Evolutionary conservation across 2,329 filamentous ascomycete species (phyloP).

Genomic region (Sarocladium brachiariae): DNA sequence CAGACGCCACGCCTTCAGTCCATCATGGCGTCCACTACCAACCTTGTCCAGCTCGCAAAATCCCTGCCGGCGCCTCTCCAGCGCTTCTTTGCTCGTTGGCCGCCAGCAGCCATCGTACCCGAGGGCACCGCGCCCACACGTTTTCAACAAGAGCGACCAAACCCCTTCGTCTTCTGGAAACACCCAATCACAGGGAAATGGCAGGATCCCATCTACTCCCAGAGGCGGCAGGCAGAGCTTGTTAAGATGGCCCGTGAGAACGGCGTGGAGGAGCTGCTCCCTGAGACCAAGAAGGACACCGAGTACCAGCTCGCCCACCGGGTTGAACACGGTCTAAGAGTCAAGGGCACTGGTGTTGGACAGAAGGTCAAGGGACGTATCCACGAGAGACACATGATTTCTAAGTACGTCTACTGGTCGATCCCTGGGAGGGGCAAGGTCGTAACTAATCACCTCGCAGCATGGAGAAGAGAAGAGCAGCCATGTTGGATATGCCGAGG

Average conservation of each 20-base stretch:
- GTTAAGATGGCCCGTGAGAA: conserved; percentile 76
- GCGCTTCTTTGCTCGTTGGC: conserved; percentile 85
- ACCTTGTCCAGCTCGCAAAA: conserved; percentile 55
- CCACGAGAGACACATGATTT: conserved; percentile 81
- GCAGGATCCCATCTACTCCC: conserved; percentile 75
- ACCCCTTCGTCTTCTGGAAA: conserved; percentile 77
- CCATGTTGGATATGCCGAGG: conserved; percentile 91
- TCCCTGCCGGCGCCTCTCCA: conserved; percentile 70
- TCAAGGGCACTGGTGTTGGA: conserved; percentile 89
- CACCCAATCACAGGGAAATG: conserved; percentile 74
- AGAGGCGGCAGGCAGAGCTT: conserved; percentile 83
- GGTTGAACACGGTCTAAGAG: conserved; percentile 71
- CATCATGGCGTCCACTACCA: conserved; percentile 29
- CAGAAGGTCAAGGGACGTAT: conserved; percentile 92
- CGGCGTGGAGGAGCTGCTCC: conserved; percentile 75
- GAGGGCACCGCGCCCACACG: conserved; percentile 35
- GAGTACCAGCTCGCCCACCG: conserved; percentile 63
- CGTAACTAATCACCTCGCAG: conserved; percentile 36
- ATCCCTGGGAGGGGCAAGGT: neutral
- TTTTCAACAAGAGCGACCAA: conserved; percentile 53
- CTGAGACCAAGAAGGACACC: conserved; percentile 68
- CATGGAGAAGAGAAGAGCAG: conserved; percentile 81
- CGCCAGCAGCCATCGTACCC: conserved; percentile 58
- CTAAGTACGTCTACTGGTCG: conserved; percentile 50
- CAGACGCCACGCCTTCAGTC: conserved; percentile 13